Evolutionary conservation across 169 alveolate genomes (phyloP), one percentile per base, ranked within the genome.

Genomic region (Eimeria necatrix): DNA sequence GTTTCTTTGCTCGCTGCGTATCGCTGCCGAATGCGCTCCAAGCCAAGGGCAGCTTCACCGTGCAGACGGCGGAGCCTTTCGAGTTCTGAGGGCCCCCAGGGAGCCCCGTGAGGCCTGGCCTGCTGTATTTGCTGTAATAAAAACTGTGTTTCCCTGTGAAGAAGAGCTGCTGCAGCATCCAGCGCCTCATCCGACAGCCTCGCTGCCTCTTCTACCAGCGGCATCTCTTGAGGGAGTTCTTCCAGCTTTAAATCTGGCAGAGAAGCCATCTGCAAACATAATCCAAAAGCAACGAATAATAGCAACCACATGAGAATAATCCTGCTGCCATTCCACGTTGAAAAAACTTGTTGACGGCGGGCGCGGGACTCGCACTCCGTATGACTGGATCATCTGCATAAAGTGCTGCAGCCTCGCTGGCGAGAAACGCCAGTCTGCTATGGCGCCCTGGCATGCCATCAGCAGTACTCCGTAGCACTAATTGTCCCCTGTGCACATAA

Each of bases 201-300:
- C 56, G 95, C 91, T 4, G 95, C 95, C 61, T 51, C 95, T n/a
- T 76, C 85, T 48, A 91, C 76, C 56, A 64, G 53, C 18, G 95
- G 95, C 95, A 91, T 91, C 64, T 91, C 95, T 12, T 51, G 26
- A 20, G 95, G 90, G 56, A 91, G 85, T 4, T 70, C 91, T 48
- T 16, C 74, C 14, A 91, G 60, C 24, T 64, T 48, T 61, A 74
- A 41, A n/a, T 90, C 95, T 24, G 95, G 95, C 41, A 90, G 70
- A 5, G 95, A 74, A 0, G 81, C 95, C 80, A 90, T 73, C 95
- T 90, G 95, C 56, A 52, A 56, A 60, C 85, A 46, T 2, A 3
- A 74, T 49, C 85, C 60, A 46, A 74, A 26, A 46, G 85, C 85
- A 74, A 18, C 85, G 41, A 2, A 56, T 0, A 10, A 10, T 0